These are phyloP conservation scores for Chlorella vulgaris DNA, from an alignment of 139 green algal genomes.

Conservation along the genomic window DNA sequence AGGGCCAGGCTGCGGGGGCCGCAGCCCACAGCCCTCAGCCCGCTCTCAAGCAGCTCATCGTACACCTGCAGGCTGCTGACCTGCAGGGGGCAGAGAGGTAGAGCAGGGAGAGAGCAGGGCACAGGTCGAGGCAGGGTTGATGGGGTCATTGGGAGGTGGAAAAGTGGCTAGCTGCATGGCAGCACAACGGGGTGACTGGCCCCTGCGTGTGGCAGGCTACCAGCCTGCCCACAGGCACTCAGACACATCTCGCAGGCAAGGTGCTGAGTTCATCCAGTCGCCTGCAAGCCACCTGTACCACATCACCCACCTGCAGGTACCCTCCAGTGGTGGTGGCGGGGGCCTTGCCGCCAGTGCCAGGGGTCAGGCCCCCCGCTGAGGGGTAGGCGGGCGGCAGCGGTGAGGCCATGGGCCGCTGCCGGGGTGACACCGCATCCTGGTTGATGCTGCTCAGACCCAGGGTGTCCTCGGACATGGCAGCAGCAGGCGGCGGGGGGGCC, in stretches of 20 bases:
- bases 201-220: no score
- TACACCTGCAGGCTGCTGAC: constrained; percentile 56
- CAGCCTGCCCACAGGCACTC: no score
- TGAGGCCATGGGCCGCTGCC: constrained; percentile 13
- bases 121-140: not conserved
- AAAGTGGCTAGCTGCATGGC: no score
- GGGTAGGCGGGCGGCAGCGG: not conserved
- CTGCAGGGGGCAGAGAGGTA: not conserved
- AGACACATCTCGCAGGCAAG: no score
- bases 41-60: constrained; percentile 51
- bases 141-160: no score
- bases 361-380: not conserved
- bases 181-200: no score
- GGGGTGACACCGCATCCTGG: constrained; percentile 4
- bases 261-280: not conserved
- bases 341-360: constrained; percentile 10
- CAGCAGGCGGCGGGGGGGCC: no score
- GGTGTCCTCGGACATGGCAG: not conserved
- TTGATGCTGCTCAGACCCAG: not conserved
- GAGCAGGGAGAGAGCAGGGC: not conserved
- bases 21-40: constrained; percentile 45
- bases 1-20: constrained; percentile 46
- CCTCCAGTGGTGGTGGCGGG: constrained; percentile 20
- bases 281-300: not conserved
- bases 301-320: constrained; percentile 18